Percentiles rank a stretch among this genome's conserved stretches.
These are phyloP conservation scores for Pyrus pyrifolia DNA, from an alignment of 306 rosid genomes.

Conservation along the genomic window DNA sequence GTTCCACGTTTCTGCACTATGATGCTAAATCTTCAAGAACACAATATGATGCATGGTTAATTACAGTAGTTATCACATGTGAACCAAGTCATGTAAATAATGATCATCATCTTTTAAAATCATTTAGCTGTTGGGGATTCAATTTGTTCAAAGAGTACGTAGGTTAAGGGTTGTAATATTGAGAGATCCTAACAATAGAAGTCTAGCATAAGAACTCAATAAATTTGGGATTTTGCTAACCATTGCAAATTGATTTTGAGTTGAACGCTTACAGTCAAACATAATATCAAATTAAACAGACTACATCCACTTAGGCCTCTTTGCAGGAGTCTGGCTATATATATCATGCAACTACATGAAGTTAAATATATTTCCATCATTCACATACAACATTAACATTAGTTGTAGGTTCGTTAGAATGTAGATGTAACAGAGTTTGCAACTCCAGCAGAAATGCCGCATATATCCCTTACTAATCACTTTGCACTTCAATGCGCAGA, in stretches of 20 bases:
- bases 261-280: too few relatives aligned
- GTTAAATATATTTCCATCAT: background rate
- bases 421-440: background rate
- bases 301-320: too few relatives aligned
- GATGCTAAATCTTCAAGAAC: background rate
- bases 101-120: background rate
- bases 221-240: too few relatives aligned
- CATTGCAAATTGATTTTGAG: too few relatives aligned
- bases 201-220: too few relatives aligned
- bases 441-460: background rate
- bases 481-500: too few relatives aligned
- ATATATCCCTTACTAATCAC: background rate
- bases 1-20: slow-evolving; percentile 38
- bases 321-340: background rate
- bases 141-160: background rate
- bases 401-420: background rate
- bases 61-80: background rate
- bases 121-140: background rate
- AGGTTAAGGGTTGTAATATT: too few relatives aligned
- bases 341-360: background rate
- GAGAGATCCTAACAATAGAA: too few relatives aligned
- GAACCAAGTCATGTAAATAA: background rate
- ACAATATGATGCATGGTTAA: too few relatives aligned
- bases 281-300: too few relatives aligned
- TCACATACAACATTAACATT: too few relatives aligned